Conservation (phyloP, 345 rosid species). For the Eutrema yunnanense region DNA sequence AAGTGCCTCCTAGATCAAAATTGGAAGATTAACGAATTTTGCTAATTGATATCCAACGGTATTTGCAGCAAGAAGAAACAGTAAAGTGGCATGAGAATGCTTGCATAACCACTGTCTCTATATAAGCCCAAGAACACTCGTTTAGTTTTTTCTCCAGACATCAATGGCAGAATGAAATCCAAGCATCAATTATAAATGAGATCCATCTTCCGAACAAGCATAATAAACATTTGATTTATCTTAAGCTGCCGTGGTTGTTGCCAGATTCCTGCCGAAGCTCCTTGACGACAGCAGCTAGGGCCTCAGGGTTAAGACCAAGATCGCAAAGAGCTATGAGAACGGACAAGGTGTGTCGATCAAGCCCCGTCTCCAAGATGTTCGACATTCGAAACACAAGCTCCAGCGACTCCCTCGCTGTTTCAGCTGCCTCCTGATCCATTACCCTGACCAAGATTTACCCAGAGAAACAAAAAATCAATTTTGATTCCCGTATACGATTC, state of each 20-base stretch:
- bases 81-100: neutral
- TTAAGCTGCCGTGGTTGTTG: neutral
- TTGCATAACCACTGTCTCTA: too few relatives aligned
- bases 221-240: neutral
- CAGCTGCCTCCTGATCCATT: constrained; percentile 30
- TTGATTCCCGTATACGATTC: neutral
- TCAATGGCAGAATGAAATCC: neutral
- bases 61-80: neutral
- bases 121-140: neutral
- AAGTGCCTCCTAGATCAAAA: neutral
- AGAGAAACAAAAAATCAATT: neutral
- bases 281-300: constrained; percentile 36
- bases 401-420: constrained; percentile 33
- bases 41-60: neutral
- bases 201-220: neutral
- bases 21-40: neutral
- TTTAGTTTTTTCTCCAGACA: neutral
- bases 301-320: constrained; percentile 39
- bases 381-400: constrained; percentile 36
- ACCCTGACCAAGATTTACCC: neutral
- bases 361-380: constrained; percentile 31
- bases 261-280: constrained; percentile 22
- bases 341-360: constrained; percentile 33
- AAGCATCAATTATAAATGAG: neutral
- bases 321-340: constrained; percentile 36